Evolutionary conservation across 192 early-diverging fungal species (phyloP).

Genomic region (Funneliformis mosseae): DNA sequence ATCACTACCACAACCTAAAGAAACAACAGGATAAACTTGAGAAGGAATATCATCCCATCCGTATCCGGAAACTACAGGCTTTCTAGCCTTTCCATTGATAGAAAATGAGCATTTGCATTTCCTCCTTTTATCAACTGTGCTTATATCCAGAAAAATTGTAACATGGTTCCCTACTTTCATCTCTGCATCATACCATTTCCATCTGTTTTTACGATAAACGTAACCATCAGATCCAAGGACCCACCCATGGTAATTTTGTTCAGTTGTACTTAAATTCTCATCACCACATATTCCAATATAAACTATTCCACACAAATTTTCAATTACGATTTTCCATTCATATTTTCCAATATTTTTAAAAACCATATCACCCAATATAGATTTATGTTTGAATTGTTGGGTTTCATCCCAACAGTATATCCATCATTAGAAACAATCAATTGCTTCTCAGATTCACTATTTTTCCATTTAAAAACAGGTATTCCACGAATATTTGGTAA

Average conservation of each 20-base stretch:
- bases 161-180: conserved; percentile 1
- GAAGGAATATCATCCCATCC: conserved; percentile 23
- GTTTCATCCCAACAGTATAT: background rate
- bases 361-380: background rate
- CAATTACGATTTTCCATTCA: conserved; percentile 2
- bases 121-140: background rate
- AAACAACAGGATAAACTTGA: conserved; percentile 20
- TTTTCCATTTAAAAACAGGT: background rate
- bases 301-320: background rate
- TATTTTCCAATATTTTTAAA: background rate
- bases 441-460: background rate
- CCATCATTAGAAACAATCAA: background rate
- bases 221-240: background rate
- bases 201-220: background rate
- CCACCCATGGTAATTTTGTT: background rate
- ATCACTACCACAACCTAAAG: background rate
- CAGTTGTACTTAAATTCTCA: background rate
- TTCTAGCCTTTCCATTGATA: conserved; percentile 17
- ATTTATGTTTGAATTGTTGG: background rate
- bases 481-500: background rate
- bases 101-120: conserved; percentile 18
- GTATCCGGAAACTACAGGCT: background rate
- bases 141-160: conserved; percentile 31
- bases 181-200: conserved; percentile 1
- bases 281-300: conserved; percentile 13